Conservation (phyloP, 139 green algal species). For the Micromonas commoda region DNA sequence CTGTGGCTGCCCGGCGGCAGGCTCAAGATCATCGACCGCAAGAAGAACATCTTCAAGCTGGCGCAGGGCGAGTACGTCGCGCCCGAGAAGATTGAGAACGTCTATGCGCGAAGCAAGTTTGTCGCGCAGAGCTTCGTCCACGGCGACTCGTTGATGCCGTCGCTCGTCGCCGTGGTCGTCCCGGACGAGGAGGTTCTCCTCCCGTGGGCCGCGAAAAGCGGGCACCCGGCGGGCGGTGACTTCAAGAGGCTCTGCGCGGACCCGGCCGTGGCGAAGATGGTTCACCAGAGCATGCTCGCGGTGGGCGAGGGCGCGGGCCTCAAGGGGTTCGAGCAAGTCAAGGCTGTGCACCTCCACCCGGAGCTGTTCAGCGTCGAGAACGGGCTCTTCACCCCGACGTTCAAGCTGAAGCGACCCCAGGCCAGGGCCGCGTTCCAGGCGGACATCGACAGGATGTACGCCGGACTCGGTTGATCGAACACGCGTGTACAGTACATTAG, state of each 20-base stretch:
- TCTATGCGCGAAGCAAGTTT: constrained; percentile 39
- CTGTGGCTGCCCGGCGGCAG: constrained; percentile 40
- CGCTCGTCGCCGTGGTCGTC: constrained; percentile 66
- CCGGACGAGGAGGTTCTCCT: constrained; percentile 80
- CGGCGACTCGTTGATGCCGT: constrained; percentile 43
- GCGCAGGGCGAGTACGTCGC: constrained; percentile 92
- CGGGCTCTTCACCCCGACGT: constrained; percentile 74
- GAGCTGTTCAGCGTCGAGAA: constrained; percentile 91
- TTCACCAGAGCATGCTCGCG: constrained; percentile 37
- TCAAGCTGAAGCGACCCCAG: constrained; percentile 81
- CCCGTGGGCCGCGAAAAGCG: constrained; percentile 37
- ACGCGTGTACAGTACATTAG: background rate
- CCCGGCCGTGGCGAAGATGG: constrained; percentile 2
- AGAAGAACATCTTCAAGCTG: constrained; percentile 95
- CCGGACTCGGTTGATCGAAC: background rate
- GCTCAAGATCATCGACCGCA: constrained; percentile 78
- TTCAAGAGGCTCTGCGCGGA: background rate
- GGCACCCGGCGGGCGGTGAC: background rate
- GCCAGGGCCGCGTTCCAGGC: constrained; percentile 48
- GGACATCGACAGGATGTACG: constrained; percentile 55
- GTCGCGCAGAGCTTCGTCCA: constrained; percentile 46
- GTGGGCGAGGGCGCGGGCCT: constrained; percentile 33
- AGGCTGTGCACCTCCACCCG: constrained; percentile 49
- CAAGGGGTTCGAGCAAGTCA: constrained; percentile 47
- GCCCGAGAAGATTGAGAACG: constrained; percentile 95